phyloP scores from a whole-genome alignment of 2,329 filamentous ascomycete genomes.

The Fusarium longipes region DNA sequence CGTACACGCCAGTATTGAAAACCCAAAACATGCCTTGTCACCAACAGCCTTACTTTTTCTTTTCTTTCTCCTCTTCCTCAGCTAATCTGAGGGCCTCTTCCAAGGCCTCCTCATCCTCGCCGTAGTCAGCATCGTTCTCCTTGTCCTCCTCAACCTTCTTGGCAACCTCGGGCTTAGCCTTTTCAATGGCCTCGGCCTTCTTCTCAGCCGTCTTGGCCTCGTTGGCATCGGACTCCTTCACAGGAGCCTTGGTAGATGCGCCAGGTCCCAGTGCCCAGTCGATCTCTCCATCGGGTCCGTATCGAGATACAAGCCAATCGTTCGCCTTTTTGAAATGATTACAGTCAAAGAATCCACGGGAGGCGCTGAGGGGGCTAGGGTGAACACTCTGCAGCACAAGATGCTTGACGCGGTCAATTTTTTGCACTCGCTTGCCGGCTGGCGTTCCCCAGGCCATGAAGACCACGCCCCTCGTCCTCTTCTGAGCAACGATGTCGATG shows the following conservation, averaged over 20 bases:
- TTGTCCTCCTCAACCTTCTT: constrained; percentile 31
- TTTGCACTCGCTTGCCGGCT: constrained; percentile 81
- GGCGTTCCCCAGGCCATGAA: constrained; percentile 95
- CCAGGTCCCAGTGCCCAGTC: constrained; percentile 77
- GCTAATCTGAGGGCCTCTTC: constrained; percentile 52
- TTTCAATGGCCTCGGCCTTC: constrained; percentile 46
- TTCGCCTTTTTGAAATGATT: constrained; percentile 85
- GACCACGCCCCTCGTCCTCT: constrained; percentile 83
- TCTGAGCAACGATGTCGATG: constrained; percentile 85
- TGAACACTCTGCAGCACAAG: constrained; percentile 88
- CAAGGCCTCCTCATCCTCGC: constrained; percentile 53
- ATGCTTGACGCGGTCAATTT: constrained; percentile 79
- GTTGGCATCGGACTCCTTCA: constrained; percentile 38
- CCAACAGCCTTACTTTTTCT: constrained; percentile 28
- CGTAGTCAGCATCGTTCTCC: constrained; percentile 48
- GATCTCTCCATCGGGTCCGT: constrained; percentile 83
- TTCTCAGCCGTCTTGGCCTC: constrained; percentile 36
- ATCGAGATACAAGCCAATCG: constrained; percentile 82
- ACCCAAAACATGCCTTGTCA: background rate
- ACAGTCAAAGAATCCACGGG: constrained; percentile 83
- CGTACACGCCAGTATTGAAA: constrained; percentile 25
- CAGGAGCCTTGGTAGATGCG: constrained; percentile 50
- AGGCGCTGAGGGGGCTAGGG: constrained; percentile 90
- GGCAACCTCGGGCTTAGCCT: constrained; percentile 27
- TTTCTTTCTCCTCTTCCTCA: constrained; percentile 44